Conservation (phyloP, 2,329 filamentous ascomycete genomes). For the Malbranchea cinnamomea region DNA sequence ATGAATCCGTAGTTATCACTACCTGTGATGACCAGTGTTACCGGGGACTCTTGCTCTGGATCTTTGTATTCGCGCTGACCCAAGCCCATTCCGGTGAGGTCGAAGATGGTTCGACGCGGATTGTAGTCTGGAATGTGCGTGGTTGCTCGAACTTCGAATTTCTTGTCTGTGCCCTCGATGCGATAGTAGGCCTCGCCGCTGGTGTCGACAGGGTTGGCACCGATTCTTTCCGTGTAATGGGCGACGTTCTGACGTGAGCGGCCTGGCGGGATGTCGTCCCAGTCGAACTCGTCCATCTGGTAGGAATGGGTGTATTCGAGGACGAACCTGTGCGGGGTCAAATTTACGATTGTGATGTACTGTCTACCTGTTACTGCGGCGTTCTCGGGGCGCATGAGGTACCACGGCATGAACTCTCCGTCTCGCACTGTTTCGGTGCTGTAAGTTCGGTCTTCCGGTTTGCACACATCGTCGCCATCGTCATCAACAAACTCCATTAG, state of each 20-base stretch:
- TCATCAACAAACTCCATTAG: slow-evolving; percentile 6
- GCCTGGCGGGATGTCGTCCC: neutral
- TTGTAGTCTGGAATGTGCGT: slow-evolving; percentile 1
- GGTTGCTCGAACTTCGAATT: slow-evolving; percentile 1
- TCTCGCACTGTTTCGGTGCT: neutral
- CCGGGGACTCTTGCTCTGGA: slow-evolving; percentile 1
- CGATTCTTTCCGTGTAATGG: neutral
- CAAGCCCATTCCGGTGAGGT: neutral
- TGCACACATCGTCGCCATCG: no score
- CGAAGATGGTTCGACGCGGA: neutral
- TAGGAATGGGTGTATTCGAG: neutral
- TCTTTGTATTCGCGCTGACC: slow-evolving; percentile 1
- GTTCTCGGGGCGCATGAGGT: neutral
- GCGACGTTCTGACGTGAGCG: neutral
- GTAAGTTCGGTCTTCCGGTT: neutral
- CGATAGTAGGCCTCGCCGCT: neutral
- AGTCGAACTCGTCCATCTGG: neutral
- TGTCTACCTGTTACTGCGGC: neutral
- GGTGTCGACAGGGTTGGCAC: neutral
- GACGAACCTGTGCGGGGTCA: neutral
- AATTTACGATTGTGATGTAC: slow-evolving; percentile 1
- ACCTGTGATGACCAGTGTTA: slow-evolving; percentile 21
- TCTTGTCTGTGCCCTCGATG: slow-evolving; percentile 1
- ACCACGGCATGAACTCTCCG: neutral
- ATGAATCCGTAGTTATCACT: slow-evolving; percentile 19